Percentiles rank a stretch among this genome's conserved stretches.
Evolutionary conservation across 192 early-diverging fungal genomes (phyloP).

Genomic region (Backusella sp.): DNA sequence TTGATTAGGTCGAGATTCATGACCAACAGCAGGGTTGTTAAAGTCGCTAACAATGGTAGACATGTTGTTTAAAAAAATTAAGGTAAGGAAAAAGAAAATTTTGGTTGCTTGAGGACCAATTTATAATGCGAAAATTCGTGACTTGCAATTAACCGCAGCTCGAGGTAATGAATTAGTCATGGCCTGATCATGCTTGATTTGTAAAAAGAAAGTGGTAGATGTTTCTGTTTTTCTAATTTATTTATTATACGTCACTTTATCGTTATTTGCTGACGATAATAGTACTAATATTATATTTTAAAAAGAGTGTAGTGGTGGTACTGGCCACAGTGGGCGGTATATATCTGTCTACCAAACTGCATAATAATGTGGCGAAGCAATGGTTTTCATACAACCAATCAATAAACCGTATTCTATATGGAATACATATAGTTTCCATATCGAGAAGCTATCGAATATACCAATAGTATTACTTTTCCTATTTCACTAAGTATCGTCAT

Average conservation of each 20-base stretch:
- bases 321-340: not conserved
- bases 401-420: too few relatives aligned
- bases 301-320: not conserved
- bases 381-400: not conserved
- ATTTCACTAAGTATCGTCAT: too few relatives aligned
- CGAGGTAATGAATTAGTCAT: not conserved
- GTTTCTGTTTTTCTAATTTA: not conserved
- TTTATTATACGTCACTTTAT: not conserved
- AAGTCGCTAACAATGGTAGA: not conserved
- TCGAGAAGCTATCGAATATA: too few relatives aligned
- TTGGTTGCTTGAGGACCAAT: not conserved
- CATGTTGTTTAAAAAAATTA: not conserved
- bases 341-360: not conserved
- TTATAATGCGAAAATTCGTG: constrained; percentile 1
- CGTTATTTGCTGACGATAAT: not conserved
- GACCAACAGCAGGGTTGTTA: not conserved
- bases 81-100: constrained; percentile 2
- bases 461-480: too few relatives aligned
- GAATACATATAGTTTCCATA: too few relatives aligned
- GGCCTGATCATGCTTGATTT: not conserved
- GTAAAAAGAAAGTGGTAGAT: not conserved
- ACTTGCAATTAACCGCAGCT: not conserved
- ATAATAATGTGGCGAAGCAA: not conserved
- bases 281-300: not conserved
- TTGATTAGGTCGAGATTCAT: not conserved